A percentile compares a stretch with the other conserved stretches of the same genome.
Conservation (phyloP, 805 yeast genomes). For the Debaryomyces hansenii region DNA sequence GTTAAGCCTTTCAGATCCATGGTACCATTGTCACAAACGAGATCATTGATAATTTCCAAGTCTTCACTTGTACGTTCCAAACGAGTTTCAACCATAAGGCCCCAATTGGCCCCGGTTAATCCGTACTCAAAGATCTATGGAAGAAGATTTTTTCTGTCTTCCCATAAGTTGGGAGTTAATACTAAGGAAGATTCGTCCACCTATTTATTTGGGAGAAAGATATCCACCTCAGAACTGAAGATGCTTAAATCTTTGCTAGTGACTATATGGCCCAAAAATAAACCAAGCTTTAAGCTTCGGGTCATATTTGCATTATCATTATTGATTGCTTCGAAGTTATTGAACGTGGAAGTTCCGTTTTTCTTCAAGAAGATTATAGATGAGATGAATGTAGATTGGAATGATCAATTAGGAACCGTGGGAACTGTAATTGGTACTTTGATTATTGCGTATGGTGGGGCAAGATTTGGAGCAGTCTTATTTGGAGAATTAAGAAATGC, state of each 20-base stretch:
- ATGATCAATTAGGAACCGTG: constrained; percentile 56
- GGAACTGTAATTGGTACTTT: constrained; percentile 65
- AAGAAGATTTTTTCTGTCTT: constrained; percentile 1
- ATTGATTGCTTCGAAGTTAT: constrained; percentile 74
- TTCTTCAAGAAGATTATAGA: constrained; percentile 86
- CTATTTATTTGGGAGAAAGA: constrained; percentile 25
- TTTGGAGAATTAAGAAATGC: constrained; percentile 96
- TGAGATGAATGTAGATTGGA: constrained; percentile 90
- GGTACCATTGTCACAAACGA: neutral
- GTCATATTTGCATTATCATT: constrained; percentile 75
- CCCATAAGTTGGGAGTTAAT: neutral
- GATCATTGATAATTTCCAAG: neutral
- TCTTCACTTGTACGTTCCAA: neutral
- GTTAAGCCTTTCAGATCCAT: neutral
- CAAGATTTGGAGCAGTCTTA: constrained; percentile 90
- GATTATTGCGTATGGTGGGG: constrained; percentile 87
- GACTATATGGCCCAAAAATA: constrained; percentile 81
- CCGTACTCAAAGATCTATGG: neutral
- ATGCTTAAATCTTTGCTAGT: constrained; percentile 64
- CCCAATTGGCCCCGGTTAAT: too few species aligned
- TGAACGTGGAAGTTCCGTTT: constrained; percentile 95
- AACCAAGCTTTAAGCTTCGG: constrained; percentile 63
- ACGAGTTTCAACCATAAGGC: neutral
- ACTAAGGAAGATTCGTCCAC: constrained; percentile 12
- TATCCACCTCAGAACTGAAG: constrained; percentile 44